These are phyloP conservation scores for Zopfia rhizophila DNA, from an alignment of 2,329 filamentous ascomycete genomes.

Conservation along the genomic window DNA sequence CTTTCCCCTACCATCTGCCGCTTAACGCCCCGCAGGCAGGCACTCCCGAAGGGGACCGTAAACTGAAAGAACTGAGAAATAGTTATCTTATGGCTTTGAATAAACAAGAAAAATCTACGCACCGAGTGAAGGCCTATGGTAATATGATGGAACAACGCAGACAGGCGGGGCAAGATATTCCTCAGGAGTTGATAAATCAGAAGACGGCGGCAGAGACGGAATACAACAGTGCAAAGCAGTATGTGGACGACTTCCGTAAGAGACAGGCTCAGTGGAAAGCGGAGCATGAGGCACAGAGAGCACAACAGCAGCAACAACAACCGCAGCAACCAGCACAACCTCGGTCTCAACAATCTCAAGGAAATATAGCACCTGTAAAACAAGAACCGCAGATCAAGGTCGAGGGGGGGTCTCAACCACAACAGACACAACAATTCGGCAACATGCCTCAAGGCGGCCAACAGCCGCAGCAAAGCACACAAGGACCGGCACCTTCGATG, in stretches of 20 bases:
- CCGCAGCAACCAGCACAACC: conserved; percentile 39
- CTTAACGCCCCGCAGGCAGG: conserved; percentile 37
- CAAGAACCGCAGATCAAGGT: conserved; percentile 49
- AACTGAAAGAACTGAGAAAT: conserved; percentile 48
- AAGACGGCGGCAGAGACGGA: conserved; percentile 43
- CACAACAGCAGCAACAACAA: conserved; percentile 43
- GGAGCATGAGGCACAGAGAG: conserved; percentile 43
- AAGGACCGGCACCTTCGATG: conserved; percentile 13
- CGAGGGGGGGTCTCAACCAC: conserved; percentile 39
- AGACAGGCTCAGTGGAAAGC: conserved; percentile 47
- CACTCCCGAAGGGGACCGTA: conserved; percentile 48
- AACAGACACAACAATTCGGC: conserved; percentile 31
- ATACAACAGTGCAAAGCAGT: conserved; percentile 40
- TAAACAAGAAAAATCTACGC: conserved; percentile 41
- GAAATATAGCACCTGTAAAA: conserved; percentile 37
- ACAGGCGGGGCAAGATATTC: conserved; percentile 44
- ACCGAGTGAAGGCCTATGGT: conserved; percentile 37
- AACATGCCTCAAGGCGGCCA: conserved; percentile 15
- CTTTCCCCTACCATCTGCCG: conserved; percentile 47
- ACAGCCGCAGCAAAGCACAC: conserved; percentile 18
- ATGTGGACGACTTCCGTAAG: conserved; percentile 48
- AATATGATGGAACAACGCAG: conserved; percentile 45
- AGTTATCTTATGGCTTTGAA: conserved; percentile 47
- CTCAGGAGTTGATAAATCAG: conserved; percentile 37
- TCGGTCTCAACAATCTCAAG: conserved; percentile 27